Conservation (phyloP, 768 basidiomycete species). For the Macrolepiota fuliginosa region DNA sequence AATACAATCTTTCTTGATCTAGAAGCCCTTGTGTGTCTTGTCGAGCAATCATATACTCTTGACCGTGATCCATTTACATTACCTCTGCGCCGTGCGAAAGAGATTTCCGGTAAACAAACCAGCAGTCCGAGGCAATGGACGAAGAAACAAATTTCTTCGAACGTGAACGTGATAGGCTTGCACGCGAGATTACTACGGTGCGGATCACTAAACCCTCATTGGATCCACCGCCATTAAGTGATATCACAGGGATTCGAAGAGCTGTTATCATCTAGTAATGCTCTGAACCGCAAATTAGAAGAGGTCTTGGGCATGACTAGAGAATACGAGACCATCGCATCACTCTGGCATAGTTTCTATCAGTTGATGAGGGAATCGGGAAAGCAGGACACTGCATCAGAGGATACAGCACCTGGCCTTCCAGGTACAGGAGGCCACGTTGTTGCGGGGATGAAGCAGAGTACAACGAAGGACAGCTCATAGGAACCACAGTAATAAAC, state of each 20-base stretch:
- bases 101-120: not conserved
- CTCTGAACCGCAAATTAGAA: conserved; percentile 86
- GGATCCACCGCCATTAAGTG: conserved; percentile 22
- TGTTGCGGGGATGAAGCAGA: conserved; percentile 30
- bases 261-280: conserved; percentile 79
- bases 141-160: conserved; percentile 70
- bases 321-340: conserved; percentile 87
- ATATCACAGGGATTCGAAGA: conserved; percentile 75
- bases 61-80: not conserved
- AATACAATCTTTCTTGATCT: not conserved
- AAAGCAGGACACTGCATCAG: conserved; percentile 30
- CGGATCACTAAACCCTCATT: conserved; percentile 17
- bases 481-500: not conserved
- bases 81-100: not conserved
- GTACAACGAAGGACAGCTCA: not conserved
- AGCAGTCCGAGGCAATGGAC: conserved; percentile 20
- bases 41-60: not conserved
- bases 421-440: conserved; percentile 77
- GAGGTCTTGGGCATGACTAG: conserved; percentile 91
- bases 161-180: conserved; percentile 71
- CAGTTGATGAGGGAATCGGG: conserved; percentile 64
- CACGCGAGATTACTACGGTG: conserved; percentile 73
- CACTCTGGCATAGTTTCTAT: conserved; percentile 81
- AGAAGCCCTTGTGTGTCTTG: not conserved
- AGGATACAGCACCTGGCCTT: conserved; percentile 37